Conservation (phyloP, 768 basidiomycete species). For the Auricularia heimuer region DNA sequence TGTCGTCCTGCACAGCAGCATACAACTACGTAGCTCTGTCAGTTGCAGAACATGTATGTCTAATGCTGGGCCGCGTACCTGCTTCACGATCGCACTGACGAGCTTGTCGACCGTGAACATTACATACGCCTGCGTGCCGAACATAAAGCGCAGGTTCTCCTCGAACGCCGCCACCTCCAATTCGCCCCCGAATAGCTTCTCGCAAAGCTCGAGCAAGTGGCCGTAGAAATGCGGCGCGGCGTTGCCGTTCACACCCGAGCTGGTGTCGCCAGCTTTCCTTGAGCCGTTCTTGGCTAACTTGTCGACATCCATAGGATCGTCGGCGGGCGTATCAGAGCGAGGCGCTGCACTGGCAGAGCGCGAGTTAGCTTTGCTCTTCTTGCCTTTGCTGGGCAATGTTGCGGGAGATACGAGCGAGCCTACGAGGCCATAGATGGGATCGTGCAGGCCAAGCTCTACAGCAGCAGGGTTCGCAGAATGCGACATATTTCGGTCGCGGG, state of each 20-base stretch:
- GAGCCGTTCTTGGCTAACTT: not conserved
- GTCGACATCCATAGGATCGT: not conserved
- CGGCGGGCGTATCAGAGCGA: not conserved
- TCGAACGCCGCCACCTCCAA: conserved; percentile 82
- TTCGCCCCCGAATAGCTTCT: conserved; percentile 86
- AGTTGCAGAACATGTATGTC: not conserved
- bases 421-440: conserved; percentile 8
- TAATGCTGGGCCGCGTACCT: conserved; percentile 35
- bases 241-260: conserved; percentile 17
- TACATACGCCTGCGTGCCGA: conserved; percentile 76
- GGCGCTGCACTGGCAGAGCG: conserved; percentile 5
- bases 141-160: conserved; percentile 82
- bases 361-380: not conserved
- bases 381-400: not conserved
- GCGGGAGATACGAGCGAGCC: not conserved
- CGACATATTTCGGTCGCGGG: conserved; percentile 20
- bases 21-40: conserved; percentile 37
- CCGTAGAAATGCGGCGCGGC: conserved; percentile 68
- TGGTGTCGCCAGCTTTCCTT: not conserved
- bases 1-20: conserved; percentile 52
- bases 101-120: conserved; percentile 93
- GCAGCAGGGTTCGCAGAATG: conserved; percentile 26
- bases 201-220: conserved; percentile 75
- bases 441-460: conserved; percentile 30
- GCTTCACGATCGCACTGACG: conserved; percentile 80